phyloP scores from a whole-genome alignment of 768 basidiomycete species.

The Cystobasidium onofrii region DNA sequence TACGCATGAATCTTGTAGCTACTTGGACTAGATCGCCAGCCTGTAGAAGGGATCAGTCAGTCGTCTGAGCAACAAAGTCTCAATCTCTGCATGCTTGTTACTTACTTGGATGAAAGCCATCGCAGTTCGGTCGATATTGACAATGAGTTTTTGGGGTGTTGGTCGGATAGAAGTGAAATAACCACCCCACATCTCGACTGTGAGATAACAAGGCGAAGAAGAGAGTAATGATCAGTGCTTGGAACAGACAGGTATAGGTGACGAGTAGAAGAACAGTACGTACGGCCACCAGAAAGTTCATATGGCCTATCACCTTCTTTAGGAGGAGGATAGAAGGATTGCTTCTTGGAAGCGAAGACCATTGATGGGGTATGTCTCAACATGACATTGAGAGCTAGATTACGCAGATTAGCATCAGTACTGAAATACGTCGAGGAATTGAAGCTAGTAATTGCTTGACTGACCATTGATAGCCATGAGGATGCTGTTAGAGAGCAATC shows the following conservation, averaged over 20 bases:
- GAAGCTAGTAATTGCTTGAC: too few species aligned
- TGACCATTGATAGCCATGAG: constrained; percentile 31
- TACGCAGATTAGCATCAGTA: neutral
- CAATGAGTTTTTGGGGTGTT: neutral
- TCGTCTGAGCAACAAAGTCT: too few species aligned
- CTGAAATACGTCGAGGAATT: neutral
- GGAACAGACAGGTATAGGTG: too few species aligned
- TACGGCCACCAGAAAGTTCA: constrained; percentile 14
- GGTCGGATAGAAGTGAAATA: constrained; percentile 33
- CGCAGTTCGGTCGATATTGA: constrained; percentile 32
- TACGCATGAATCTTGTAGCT: constrained; percentile 26
- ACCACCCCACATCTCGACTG: constrained; percentile 33
- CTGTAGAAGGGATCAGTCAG: neutral
- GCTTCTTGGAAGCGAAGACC: constrained; percentile 20
- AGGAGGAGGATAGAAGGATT: constrained; percentile 31
- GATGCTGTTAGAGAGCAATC: neutral
- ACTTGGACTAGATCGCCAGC: constrained; percentile 34
- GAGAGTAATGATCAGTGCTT: too few species aligned
- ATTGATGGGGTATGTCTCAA: constrained; percentile 8
- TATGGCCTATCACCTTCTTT: constrained; percentile 16
- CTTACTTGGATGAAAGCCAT: constrained; percentile 27
- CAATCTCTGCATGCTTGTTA: too few species aligned
- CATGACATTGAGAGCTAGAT: constrained; percentile 34
- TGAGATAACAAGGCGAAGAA: too few species aligned
- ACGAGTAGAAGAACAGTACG: neutral